Evolutionary conservation across 768 basidiomycete genomes (phyloP).

Genomic region (Tylopilus plumbeoviolaceoides): DNA sequence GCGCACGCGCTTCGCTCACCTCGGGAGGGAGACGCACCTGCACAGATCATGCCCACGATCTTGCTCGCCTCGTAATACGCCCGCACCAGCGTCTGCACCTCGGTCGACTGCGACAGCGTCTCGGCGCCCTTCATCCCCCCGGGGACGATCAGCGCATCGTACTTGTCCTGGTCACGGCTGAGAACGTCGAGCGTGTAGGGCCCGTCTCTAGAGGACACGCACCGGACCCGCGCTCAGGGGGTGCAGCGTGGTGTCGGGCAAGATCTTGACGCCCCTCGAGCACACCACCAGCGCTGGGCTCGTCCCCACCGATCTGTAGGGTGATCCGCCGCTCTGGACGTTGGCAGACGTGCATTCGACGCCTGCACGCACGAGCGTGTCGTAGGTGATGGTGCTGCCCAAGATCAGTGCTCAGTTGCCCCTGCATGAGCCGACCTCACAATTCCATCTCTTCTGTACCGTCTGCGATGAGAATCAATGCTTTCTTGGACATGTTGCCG

Average conservation of each 20-base stretch:
- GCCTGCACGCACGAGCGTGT: conserved; percentile 77
- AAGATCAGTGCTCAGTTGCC: background rate
- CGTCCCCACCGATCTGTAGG: conserved; percentile 22
- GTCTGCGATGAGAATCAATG: conserved; percentile 70
- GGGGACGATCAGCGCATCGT: conserved; percentile 69
- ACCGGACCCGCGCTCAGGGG: conserved; percentile 45
- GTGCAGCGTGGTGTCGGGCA: conserved; percentile 59
- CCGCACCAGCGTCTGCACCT: conserved; percentile 61
- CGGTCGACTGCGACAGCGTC: conserved; percentile 55
- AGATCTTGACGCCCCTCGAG: conserved; percentile 69
- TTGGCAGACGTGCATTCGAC: conserved; percentile 63
- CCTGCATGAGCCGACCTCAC: conserved; percentile 22
- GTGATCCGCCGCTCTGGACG: conserved; percentile 36
- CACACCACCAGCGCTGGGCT: conserved; percentile 53
- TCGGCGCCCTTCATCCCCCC: conserved; percentile 78
- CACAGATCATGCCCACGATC: conserved; percentile 82
- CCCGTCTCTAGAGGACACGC: conserved; percentile 10
- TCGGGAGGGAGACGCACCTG: conserved; percentile 43
- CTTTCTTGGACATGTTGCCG: conserved; percentile 33
- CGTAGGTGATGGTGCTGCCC: conserved; percentile 71
- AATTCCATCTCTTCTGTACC: conserved; percentile 92
- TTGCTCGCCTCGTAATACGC: conserved; percentile 39
- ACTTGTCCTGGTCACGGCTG: conserved; percentile 44
- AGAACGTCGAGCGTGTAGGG: too few relatives aligned
- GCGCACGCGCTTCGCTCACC: too few relatives aligned